Evolutionary conservation across 768 basidiomycete species (phyloP).

Genomic region (Suillus ampliporus): DNA sequence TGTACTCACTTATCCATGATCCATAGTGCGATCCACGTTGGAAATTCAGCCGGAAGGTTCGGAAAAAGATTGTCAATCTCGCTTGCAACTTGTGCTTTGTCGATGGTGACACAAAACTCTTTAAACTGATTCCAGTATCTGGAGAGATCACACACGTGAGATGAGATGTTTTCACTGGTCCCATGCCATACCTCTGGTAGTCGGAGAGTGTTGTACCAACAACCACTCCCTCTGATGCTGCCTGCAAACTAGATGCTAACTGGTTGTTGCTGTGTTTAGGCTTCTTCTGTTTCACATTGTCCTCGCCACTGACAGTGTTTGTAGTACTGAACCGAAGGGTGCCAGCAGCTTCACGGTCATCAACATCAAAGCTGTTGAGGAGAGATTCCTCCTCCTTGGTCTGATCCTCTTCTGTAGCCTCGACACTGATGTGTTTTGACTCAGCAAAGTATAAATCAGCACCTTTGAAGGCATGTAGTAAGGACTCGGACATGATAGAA

Average conservation of each 20-base stretch:
- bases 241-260: constrained; percentile 14
- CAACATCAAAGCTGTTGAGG: constrained; percentile 13
- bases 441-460: neutral
- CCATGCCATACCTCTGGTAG: constrained; percentile 34
- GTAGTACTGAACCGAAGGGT: neutral
- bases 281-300: neutral
- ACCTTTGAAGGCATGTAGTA: neutral
- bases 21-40: constrained; percentile 34
- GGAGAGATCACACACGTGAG: constrained; percentile 9
- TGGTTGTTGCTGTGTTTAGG: neutral
- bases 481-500: neutral
- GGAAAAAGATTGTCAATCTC: constrained; percentile 16
- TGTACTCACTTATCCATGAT: constrained; percentile 31
- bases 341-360: constrained; percentile 1
- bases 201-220: constrained; percentile 33
- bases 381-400: constrained; percentile 9
- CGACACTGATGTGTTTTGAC: constrained; percentile 5
- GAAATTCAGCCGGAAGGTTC: constrained; percentile 22
- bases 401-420: constrained; percentile 10
- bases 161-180: neutral
- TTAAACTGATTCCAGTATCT: constrained; percentile 25
- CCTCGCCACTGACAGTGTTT: neutral
- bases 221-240: constrained; percentile 35
- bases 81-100: constrained; percentile 19
- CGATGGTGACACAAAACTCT: constrained; percentile 19